Percentiles rank a stretch among this genome's conserved stretches.
phyloP scores from a whole-genome alignment of 345 rosid genomes.

The Turnera subulata region DNA sequence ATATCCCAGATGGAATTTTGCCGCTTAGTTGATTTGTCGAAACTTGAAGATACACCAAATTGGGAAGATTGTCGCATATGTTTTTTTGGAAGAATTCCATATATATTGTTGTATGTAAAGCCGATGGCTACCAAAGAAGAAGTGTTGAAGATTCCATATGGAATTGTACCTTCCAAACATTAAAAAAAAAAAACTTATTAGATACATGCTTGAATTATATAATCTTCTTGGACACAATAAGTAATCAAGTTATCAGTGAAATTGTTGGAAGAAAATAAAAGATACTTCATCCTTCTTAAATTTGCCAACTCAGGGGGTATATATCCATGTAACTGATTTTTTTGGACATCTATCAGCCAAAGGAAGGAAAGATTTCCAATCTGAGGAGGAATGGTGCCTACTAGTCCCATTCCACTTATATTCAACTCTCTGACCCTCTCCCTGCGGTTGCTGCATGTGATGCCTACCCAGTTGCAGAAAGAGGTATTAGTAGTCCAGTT shows the following conservation, averaged over 20 bases:
- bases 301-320: background rate
- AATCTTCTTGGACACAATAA: too few relatives aligned
- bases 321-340: background rate
- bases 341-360: background rate
- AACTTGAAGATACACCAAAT: background rate
- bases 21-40: background rate
- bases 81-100: slow-evolving; percentile 1
- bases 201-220: background rate
- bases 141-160: background rate
- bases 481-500: slow-evolving; percentile 7
- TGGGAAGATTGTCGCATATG: slow-evolving; percentile 1
- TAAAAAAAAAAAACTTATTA: too few relatives aligned
- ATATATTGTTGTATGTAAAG: too few relatives aligned
- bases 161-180: background rate
- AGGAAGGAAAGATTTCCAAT: slow-evolving; percentile 4
- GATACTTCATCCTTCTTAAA: background rate
- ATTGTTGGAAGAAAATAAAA: background rate
- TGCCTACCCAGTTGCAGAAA: slow-evolving; percentile 8
- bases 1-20: background rate
- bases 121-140: background rate
- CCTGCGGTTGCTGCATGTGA: background rate
- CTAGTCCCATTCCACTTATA: background rate
- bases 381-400: background rate
- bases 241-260: background rate
- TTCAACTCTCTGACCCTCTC: background rate